A percentile compares a stretch with the other conserved stretches of the same genome.
Conservation (phyloP, 2,329 filamentous ascomycete genomes). For the Sodiomyces alkalinus region DNA sequence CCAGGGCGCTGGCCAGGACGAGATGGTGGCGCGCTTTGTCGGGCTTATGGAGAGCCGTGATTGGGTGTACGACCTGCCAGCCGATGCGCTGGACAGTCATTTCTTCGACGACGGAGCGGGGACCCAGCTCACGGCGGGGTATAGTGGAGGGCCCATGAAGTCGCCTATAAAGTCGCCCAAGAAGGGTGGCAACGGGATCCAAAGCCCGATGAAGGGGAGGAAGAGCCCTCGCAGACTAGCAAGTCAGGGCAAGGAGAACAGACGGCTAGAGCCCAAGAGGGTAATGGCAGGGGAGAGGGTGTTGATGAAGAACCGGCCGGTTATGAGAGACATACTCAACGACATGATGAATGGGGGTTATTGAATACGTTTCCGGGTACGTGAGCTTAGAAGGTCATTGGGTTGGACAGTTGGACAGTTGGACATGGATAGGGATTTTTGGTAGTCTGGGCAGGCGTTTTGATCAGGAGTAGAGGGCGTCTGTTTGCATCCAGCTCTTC, state of each 20-base stretch:
- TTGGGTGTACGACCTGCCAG: constrained; percentile 68
- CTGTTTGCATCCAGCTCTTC: no score
- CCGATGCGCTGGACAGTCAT: constrained; percentile 50
- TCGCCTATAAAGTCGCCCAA: constrained; percentile 14
- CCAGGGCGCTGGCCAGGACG: constrained; percentile 53
- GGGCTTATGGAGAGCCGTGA: constrained; percentile 56
- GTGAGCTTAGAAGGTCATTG: no score
- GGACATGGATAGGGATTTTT: no score
- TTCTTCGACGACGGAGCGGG: constrained; percentile 44
- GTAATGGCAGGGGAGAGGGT: constrained; percentile 44
- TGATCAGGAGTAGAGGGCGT: no score
- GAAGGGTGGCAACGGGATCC: constrained; percentile 1
- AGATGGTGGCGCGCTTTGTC: constrained; percentile 66
- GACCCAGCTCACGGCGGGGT: constrained; percentile 31
- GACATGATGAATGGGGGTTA: constrained; percentile 39
- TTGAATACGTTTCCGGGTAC: constrained; percentile 10
- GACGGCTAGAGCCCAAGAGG: constrained; percentile 33
- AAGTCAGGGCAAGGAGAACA: constrained; percentile 24
- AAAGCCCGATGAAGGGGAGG: constrained; percentile 3
- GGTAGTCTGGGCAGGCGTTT: no score
- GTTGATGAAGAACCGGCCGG: constrained; percentile 49
- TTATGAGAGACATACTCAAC: constrained; percentile 67
- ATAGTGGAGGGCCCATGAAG: no score
- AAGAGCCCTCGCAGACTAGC: not conserved
- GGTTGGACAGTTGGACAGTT: no score